Percentiles rank a stretch among this genome's conserved stretches.
phyloP scores from a whole-genome alignment of 2,329 filamentous ascomycete genomes.

The Aspergillus vadensis region DNA sequence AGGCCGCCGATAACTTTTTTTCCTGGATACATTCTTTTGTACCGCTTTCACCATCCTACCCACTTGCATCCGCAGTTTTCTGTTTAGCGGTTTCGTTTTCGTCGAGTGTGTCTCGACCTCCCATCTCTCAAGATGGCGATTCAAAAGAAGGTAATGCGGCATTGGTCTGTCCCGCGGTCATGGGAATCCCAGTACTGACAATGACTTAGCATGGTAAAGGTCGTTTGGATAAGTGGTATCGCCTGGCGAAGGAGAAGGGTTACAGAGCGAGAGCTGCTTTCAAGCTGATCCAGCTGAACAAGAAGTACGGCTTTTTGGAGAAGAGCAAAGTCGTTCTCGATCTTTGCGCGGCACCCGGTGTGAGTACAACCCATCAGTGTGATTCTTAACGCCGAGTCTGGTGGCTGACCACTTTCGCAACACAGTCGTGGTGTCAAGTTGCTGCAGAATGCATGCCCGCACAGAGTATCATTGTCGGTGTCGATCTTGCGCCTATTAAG shows the following conservation, averaged over 20 bases:
- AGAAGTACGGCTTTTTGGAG: slow-evolving; percentile 97
- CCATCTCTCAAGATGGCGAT: slow-evolving; percentile 71
- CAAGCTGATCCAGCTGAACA: slow-evolving; percentile 97
- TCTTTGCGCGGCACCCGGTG: slow-evolving; percentile 94
- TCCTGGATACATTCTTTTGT: slow-evolving; percentile 12
- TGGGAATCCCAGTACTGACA: slow-evolving; percentile 30
- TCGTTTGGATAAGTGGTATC: slow-evolving; percentile 98
- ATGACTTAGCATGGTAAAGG: slow-evolving; percentile 77
- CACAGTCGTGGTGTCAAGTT: slow-evolving; percentile 90
- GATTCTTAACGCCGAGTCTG: neutral
- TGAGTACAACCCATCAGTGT: slow-evolving; percentile 48
- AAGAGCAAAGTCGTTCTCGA: slow-evolving; percentile 95
- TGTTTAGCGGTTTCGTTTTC: slow-evolving; percentile 19
- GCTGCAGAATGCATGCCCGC: slow-evolving; percentile 92
- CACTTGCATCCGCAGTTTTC: slow-evolving; percentile 4
- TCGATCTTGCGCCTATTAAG: slow-evolving; percentile 94
- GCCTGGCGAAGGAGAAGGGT: slow-evolving; percentile 96
- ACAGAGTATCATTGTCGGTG: slow-evolving; percentile 86
- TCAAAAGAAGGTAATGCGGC: slow-evolving; percentile 73
- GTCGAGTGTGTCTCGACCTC: slow-evolving; percentile 29
- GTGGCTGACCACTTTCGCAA: slow-evolving; percentile 21
- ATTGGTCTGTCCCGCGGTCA: slow-evolving; percentile 9
- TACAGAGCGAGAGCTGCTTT: slow-evolving; percentile 95
- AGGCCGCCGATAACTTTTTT: slow-evolving; percentile 30
- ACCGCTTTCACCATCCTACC: slow-evolving; percentile 13